These are phyloP conservation scores for Datura wrightii DNA, from an alignment of 257 asterid genomes.

Conservation along the genomic window DNA sequence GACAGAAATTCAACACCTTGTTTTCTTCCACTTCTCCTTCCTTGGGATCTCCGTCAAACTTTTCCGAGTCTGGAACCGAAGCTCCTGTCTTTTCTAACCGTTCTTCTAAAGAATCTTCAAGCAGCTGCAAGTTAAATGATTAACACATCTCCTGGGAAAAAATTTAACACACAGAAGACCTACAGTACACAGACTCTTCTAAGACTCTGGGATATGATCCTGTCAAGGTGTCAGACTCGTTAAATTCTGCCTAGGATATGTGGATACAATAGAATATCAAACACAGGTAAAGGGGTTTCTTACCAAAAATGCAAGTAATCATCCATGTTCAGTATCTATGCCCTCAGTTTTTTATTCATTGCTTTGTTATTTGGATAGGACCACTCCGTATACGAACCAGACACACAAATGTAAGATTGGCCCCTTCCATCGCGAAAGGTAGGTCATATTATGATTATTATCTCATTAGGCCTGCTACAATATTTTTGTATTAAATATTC, in stretches of 20 bases:
- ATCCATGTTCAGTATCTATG: neutral
- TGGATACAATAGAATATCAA: conserved; percentile 5
- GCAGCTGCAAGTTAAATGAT: conserved; percentile 64
- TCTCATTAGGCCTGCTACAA: neutral
- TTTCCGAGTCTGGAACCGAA: conserved; percentile 66
- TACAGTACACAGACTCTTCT: neutral
- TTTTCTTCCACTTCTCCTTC: conserved; percentile 87
- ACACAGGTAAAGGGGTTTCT: neutral
- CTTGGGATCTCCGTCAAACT: conserved; percentile 74
- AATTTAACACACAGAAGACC: conserved; percentile 20
- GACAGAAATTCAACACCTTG: conserved; percentile 54
- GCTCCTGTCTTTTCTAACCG: conserved; percentile 82
- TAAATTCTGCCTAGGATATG: conserved; percentile 23
- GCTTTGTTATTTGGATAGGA: neutral
- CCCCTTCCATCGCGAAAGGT: neutral
- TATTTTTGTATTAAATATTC: neutral
- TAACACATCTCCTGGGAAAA: conserved; percentile 26
- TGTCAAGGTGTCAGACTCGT: neutral
- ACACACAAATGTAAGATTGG: conserved; percentile 8
- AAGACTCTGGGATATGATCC: neutral
- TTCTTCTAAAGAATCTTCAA: conserved; percentile 93
- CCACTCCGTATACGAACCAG: neutral
- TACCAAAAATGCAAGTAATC: neutral
- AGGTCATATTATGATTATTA: neutral
- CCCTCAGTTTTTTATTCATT: conserved; percentile 9